Evolutionary conservation across 805 yeast genomes (phyloP).

Genomic region (Nakazawaea pomicola): DNA sequence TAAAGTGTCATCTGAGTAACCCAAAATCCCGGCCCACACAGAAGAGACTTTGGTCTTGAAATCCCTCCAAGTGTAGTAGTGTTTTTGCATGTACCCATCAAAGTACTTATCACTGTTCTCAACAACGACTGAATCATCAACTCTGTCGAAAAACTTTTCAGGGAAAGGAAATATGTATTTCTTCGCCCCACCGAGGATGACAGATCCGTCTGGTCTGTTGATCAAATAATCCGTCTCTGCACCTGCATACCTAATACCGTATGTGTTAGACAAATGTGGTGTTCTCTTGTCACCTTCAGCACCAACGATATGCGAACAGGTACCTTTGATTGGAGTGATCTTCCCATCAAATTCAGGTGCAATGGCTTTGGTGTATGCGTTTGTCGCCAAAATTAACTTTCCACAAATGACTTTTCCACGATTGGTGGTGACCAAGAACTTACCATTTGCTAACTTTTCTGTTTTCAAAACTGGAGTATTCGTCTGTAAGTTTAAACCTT

Average conservation of each 20-base stretch:
- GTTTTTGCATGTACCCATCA: constrained; percentile 25
- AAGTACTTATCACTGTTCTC: constrained; percentile 21
- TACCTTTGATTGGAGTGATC: constrained; percentile 27
- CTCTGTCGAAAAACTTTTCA: constrained; percentile 23
- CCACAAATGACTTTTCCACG: constrained; percentile 26
- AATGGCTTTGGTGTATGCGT: constrained; percentile 23
- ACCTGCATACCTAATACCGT: constrained; percentile 23
- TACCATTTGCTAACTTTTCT: constrained; percentile 19
- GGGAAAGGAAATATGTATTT: constrained; percentile 19
- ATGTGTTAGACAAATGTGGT: constrained; percentile 28
- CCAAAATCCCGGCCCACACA: constrained; percentile 45
- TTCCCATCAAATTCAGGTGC: constrained; percentile 20
- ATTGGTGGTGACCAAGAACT: constrained; percentile 27
- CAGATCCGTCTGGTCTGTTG: constrained; percentile 28
- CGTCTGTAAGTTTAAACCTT: constrained; percentile 37
- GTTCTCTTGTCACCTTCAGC: constrained; percentile 17
- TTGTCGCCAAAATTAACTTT: constrained; percentile 30
- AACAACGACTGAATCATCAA: constrained; percentile 31
- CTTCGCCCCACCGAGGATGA: constrained; percentile 28
- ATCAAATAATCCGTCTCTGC: constrained; percentile 29
- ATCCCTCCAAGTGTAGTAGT: constrained; percentile 29
- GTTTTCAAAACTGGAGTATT: constrained; percentile 33
- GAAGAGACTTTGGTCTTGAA: constrained; percentile 20
- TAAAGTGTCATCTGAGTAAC: constrained; percentile 33
- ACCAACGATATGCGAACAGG: constrained; percentile 24